Conservation (phyloP, 495 filamentous ascomycete genomes). For the Parathielavia appendiculata region DNA sequence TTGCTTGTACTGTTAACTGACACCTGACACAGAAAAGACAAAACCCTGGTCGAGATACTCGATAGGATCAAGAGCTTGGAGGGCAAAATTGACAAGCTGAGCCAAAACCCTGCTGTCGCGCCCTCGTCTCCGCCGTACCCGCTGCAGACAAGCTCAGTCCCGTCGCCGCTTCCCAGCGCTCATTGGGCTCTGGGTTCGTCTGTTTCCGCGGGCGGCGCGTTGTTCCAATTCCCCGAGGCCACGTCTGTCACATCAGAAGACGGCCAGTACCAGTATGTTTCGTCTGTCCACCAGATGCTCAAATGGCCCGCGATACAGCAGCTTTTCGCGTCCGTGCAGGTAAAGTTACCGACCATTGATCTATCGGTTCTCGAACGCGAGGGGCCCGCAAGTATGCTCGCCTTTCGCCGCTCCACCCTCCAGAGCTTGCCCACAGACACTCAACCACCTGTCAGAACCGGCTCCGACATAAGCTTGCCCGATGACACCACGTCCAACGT, state of each 20-base stretch:
- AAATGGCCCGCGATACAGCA: constrained; percentile 53
- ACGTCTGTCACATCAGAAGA: constrained; percentile 16
- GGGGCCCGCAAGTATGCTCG: constrained; percentile 44
- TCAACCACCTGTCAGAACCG: background rate
- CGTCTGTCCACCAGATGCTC: constrained; percentile 53
- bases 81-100: constrained; percentile 44
- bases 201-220: background rate
- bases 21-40: constrained; percentile 49
- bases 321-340: constrained; percentile 33
- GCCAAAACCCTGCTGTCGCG: constrained; percentile 17
- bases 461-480: constrained; percentile 1
- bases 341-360: constrained; percentile 31
- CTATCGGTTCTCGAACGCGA: constrained; percentile 37
- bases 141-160: constrained; percentile 2
- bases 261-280: constrained; percentile 44
- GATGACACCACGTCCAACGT: background rate
- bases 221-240: constrained; percentile 12
- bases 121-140: constrained; percentile 21
- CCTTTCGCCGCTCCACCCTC: constrained; percentile 24
- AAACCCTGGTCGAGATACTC: constrained; percentile 55
- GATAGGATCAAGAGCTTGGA: constrained; percentile 51
- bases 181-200: background rate
- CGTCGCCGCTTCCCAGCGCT: constrained; percentile 1
- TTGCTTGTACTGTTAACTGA: constrained; percentile 12
- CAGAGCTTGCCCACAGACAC: constrained; percentile 17